These are phyloP conservation scores for Globisporangium iwayamae DNA, from an alignment of 352 stramenopile genomes.

Conservation along the genomic window DNA sequence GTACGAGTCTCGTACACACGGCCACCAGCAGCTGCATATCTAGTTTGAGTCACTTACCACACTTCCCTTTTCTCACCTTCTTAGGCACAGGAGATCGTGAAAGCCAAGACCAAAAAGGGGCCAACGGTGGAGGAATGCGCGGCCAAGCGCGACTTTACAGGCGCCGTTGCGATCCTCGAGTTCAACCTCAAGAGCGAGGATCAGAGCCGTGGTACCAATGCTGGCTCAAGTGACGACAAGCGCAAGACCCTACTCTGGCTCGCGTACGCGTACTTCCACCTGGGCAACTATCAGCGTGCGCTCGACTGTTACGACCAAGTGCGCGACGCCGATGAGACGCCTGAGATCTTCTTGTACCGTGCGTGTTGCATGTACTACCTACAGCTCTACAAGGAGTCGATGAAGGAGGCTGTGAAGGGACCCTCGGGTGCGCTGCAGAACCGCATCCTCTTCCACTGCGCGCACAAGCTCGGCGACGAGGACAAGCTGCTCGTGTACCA, in stretches of 20 bases:
- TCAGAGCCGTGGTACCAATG: slow-evolving; percentile 15
- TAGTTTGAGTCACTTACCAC: not conserved
- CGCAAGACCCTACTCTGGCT: slow-evolving; percentile 90
- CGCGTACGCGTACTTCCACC: slow-evolving; percentile 93
- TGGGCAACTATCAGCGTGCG: slow-evolving; percentile 92
- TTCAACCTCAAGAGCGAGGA: slow-evolving; percentile 93
- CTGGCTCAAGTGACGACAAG: slow-evolving; percentile 42
- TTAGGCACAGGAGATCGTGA: slow-evolving; percentile 56
- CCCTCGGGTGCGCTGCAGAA: slow-evolving; percentile 83
- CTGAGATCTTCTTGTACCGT: slow-evolving; percentile 86
- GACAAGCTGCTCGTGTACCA: slow-evolving; percentile 94
- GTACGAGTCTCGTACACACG: slow-evolving; percentile 7
- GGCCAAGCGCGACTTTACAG: slow-evolving; percentile 91
- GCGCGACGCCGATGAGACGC: slow-evolving; percentile 50
- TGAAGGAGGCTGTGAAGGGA: slow-evolving; percentile 68
- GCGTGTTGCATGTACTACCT: slow-evolving; percentile 94
- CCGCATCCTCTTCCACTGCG: slow-evolving; percentile 93
- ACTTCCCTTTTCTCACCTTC: not conserved
- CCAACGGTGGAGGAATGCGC: slow-evolving; percentile 74
- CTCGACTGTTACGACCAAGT: slow-evolving; percentile 90
- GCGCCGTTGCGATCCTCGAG: slow-evolving; percentile 92
- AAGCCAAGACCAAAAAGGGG: slow-evolving; percentile 76
- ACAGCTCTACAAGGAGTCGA: slow-evolving; percentile 88
- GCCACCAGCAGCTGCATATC: not conserved
- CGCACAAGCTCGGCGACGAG: slow-evolving; percentile 92